phyloP scores from a whole-genome alignment of 306 rosid species.

The Cucurbita argyrosperma region DNA sequence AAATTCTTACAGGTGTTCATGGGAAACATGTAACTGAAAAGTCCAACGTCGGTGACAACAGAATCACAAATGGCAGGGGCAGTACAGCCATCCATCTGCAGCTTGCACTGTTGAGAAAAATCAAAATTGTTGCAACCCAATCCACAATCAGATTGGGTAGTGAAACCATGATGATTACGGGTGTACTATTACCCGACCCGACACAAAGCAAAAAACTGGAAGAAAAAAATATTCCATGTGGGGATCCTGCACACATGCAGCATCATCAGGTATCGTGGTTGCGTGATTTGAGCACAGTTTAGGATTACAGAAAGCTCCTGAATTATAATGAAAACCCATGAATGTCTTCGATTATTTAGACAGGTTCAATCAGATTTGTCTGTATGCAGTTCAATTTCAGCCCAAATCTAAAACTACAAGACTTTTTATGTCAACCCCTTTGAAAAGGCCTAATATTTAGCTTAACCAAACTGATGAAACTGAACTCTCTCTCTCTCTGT shows the following conservation, averaged over 20 bases:
- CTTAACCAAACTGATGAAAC: slow-evolving; percentile 36
- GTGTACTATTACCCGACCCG: slow-evolving; percentile 14
- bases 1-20: not conserved
- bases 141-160: not conserved
- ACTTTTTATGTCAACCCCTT: not conserved
- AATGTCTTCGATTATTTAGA: slow-evolving; percentile 1
- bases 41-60: not conserved
- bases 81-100: not conserved
- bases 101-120: not conserved
- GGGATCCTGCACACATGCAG: not conserved
- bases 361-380: slow-evolving; percentile 7
- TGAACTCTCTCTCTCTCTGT: not conserved
- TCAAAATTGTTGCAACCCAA: not conserved
- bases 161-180: slow-evolving; percentile 32
- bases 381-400: not conserved
- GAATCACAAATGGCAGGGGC: slow-evolving; percentile 4
- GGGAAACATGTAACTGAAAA: not conserved
- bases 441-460: slow-evolving; percentile 36
- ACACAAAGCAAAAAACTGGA: not conserved
- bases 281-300: not conserved
- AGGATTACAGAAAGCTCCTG: slow-evolving; percentile 1
- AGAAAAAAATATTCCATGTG: not conserved
- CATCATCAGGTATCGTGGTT: not conserved
- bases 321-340: not conserved
- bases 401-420: not conserved